Conservation (phyloP, 306 rosid species). For the Echinosophora koreensis region DNA sequence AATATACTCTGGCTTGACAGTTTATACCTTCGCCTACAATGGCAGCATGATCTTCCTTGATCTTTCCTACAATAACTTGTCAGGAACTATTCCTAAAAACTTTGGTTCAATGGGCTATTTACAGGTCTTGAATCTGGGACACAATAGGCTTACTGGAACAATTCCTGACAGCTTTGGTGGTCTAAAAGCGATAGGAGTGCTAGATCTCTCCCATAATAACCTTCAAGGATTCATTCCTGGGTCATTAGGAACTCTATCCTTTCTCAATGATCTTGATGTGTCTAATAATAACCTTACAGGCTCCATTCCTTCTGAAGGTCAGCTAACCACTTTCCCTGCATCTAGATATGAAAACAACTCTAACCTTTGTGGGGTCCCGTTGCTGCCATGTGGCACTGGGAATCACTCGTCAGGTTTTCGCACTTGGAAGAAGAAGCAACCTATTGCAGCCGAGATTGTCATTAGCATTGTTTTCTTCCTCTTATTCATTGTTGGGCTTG, state of each 20-base stretch:
- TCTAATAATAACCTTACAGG: slow-evolving; percentile 79
- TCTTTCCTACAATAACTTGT: slow-evolving; percentile 72
- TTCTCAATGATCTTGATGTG: slow-evolving; percentile 81
- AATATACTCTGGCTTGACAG: slow-evolving; percentile 72
- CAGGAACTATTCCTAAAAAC: slow-evolving; percentile 62
- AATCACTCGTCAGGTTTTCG: slow-evolving; percentile 37
- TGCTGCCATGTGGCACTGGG: slow-evolving; percentile 53
- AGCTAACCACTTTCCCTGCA: slow-evolving; percentile 74
- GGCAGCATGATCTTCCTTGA: slow-evolving; percentile 83
- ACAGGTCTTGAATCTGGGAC: slow-evolving; percentile 79
- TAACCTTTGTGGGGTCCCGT: slow-evolving; percentile 74
- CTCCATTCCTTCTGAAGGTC: slow-evolving; percentile 75
- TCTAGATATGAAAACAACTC: slow-evolving; percentile 79
- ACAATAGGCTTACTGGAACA: slow-evolving; percentile 63
- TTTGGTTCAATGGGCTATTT: slow-evolving; percentile 63
- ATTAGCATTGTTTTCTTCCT: slow-evolving; percentile 57
- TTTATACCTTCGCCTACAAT: slow-evolving; percentile 60
- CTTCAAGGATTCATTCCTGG: slow-evolving; percentile 72
- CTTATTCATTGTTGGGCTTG: slow-evolving; percentile 53
- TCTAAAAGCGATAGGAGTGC: slow-evolving; percentile 66
- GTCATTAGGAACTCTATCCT: slow-evolving; percentile 66
- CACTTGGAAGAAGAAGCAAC: slow-evolving; percentile 52
- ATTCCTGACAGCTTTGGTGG: slow-evolving; percentile 78
- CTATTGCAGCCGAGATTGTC: slow-evolving; percentile 52
- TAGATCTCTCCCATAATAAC: slow-evolving; percentile 76